Base-by-base conservation (phyloP, 2,329 filamentous ascomycete genomes). In the Ophiostoma quercus region DNA sequence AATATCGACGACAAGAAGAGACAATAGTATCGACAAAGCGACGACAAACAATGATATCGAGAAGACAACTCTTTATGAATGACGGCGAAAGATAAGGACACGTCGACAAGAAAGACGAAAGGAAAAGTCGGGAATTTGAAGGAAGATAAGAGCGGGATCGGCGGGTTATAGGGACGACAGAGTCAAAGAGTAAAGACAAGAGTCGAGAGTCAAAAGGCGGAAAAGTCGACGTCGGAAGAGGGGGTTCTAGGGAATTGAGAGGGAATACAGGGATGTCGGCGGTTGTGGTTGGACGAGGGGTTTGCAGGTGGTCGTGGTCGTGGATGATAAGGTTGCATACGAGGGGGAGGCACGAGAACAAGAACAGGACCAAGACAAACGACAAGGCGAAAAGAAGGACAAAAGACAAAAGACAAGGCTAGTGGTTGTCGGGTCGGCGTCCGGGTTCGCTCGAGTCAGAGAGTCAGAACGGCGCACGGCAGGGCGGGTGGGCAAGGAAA, bases 361-460 rank as follows among this genome's bases (percentile, higher is more conserved):
- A 12, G 16, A 11, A 22, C 19, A 43, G 1, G 3, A 66, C 37
- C 19, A 43, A 2, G 3, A 66, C 37, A 39, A 43, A 6, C 9
- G 25, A 6, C 19, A 51, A 29, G 25, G 25, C 25, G 25, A 29
- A 29, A 29, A 29, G 25, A 2, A 29, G 25, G 19, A 29, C n/a
- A 22, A 43, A 16, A 32, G 41, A 29, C 12, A 16, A 14, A 34
- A 34, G 34, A 34, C 34, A 34, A 16, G 66, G 14, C 22, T n/a
- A 54, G 66, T 25, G 37, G 65, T 41, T 41, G 39, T 29, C 65
- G 41, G 65, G 37, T 67, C 65, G 62, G 62, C n/a, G 62, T 41
- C 65, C 39, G 65, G 39, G 65, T 66, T 37, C 34, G 63, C 22
- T 37, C 32, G 29, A 63, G 60, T 41, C n/a, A 16, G 34, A 16